phyloP scores from a whole-genome alignment of 495 filamentous ascomycete genomes.

The Talaromyces proteolyticus region DNA sequence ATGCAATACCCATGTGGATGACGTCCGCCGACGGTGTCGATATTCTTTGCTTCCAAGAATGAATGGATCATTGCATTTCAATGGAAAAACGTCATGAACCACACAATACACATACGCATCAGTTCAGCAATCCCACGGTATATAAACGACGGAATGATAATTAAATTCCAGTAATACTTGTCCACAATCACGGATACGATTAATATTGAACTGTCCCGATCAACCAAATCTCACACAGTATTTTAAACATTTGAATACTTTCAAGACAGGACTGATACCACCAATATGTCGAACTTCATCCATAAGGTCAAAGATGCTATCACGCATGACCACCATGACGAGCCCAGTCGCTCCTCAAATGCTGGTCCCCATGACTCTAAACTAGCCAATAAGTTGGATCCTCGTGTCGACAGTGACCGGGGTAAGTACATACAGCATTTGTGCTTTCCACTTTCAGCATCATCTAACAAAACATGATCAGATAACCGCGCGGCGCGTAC shows the following conservation, averaged over 20 bases:
- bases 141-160: too few species aligned
- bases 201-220: too few species aligned
- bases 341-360: slow-evolving; percentile 13
- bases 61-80: too few species aligned
- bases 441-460: background rate
- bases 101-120: too few species aligned
- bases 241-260: too few species aligned
- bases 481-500: background rate
- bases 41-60: too few species aligned
- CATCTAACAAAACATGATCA: background rate
- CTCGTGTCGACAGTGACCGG: slow-evolving; percentile 37
- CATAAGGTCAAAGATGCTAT: slow-evolving; percentile 73
- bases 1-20: background rate
- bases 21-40: background rate
- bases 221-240: too few species aligned
- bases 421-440: slow-evolving; percentile 8
- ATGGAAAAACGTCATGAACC: slow-evolving; percentile 1
- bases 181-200: too few species aligned
- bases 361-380: slow-evolving; percentile 28
- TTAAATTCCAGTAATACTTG: too few species aligned
- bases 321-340: slow-evolving; percentile 36
- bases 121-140: too few species aligned
- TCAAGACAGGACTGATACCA: too few species aligned
- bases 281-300: slow-evolving; percentile 60
- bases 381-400: slow-evolving; percentile 43